Conservation (phyloP, 148 eudicot species). For the Tetragonia tetragonoides region DNA sequence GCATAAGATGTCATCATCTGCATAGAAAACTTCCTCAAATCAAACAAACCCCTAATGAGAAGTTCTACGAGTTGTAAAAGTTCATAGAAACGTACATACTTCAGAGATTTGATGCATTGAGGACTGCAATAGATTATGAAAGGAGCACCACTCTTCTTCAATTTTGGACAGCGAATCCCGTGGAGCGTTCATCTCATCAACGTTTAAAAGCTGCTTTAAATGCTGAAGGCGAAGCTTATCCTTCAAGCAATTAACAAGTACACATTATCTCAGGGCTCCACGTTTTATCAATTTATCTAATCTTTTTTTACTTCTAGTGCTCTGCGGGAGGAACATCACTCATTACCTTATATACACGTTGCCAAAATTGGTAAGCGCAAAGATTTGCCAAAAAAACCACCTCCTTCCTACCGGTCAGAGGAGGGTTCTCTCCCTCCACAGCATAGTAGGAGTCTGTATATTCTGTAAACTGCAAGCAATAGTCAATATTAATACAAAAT, state of each 20-base stretch:
- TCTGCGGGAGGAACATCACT: neutral
- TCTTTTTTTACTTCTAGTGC: neutral
- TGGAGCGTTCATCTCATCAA: conserved; percentile 32
- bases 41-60: neutral
- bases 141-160: conserved; percentile 91
- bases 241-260: conserved; percentile 38
- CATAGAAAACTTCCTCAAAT: conserved; percentile 23
- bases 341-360: conserved; percentile 66
- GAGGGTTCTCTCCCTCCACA: conserved; percentile 35
- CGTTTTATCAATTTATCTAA: neutral
- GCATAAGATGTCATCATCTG: conserved; percentile 78
- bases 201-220: conserved; percentile 42
- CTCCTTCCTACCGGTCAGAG: conserved; percentile 63
- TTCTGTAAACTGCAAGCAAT: conserved; percentile 46
- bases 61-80: neutral
- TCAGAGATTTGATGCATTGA: conserved; percentile 68
- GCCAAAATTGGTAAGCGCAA: conserved; percentile 88
- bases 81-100: conserved; percentile 51
- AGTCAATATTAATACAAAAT: conserved; percentile 3
- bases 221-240: conserved; percentile 62
- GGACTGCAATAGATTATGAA: conserved; percentile 70
- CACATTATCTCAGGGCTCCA: neutral
- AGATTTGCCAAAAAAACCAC: conserved; percentile 58
- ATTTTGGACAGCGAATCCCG: conserved; percentile 28
- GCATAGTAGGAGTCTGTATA: conserved; percentile 55